phyloP scores from a whole-genome alignment of 768 basidiomycete species.

The Hortiboletus flavorubellus region DNA sequence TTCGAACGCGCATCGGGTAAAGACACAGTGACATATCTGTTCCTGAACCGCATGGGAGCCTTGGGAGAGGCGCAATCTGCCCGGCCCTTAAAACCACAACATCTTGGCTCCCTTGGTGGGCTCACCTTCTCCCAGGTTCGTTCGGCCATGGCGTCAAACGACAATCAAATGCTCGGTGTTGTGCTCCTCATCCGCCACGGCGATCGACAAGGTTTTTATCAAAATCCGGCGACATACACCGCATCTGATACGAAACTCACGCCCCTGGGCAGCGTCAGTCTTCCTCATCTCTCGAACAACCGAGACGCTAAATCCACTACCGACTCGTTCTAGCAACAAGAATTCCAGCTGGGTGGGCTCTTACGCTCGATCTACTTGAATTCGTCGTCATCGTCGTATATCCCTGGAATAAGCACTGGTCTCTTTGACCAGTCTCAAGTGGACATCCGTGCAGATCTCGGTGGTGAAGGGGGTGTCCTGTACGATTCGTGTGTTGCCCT shows the following conservation, averaged over 20 bases:
- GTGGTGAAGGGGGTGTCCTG: conserved; percentile 67
- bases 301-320: not conserved
- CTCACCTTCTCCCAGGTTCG: not conserved
- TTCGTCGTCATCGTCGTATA: conserved; percentile 48
- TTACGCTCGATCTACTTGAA: conserved; percentile 55
- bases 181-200: conserved; percentile 59
- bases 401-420: conserved; percentile 37
- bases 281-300: not conserved
- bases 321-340: conserved; percentile 43
- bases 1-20: not conserved
- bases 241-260: conserved; percentile 58
- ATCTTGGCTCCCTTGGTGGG: not conserved
- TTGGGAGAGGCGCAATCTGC: too few species aligned
- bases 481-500: conserved; percentile 64
- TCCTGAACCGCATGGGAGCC: not conserved
- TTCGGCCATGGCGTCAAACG: conserved; percentile 13
- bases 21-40: not conserved
- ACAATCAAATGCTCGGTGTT: conserved; percentile 46
- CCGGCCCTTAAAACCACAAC: not conserved
- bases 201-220: conserved; percentile 65
- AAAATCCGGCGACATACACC: conserved; percentile 54
- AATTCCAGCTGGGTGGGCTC: conserved; percentile 51
- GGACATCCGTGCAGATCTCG: conserved; percentile 59
- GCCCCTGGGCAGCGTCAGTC: conserved; percentile 61
- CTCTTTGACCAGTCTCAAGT: conserved; percentile 40